Conservation (phyloP, 495 filamentous ascomycete species). For the Jackrogersella minutella region DNA sequence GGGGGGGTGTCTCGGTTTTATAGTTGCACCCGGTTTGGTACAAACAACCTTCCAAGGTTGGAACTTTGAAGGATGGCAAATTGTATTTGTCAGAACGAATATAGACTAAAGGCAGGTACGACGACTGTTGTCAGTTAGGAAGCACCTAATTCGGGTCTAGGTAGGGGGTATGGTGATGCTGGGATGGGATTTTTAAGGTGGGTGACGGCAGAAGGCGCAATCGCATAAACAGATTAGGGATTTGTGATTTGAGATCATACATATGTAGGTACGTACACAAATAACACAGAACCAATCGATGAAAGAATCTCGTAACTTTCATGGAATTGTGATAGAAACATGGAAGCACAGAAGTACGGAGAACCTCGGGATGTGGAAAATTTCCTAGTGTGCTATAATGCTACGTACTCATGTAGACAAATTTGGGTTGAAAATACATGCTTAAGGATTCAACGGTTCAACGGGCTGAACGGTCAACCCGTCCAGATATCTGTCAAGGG, state of each 20-base stretch:
- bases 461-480: background rate
- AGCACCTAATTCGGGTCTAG: too few relatives aligned
- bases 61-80: too few relatives aligned
- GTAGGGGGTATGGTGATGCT: background rate
- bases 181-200: background rate
- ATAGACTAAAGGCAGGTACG: too few relatives aligned
- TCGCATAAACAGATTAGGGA: background rate
- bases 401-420: too few relatives aligned
- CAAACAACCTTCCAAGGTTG: too few relatives aligned
- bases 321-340: too few relatives aligned
- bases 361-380: too few relatives aligned
- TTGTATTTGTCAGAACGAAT: conserved; percentile 21
- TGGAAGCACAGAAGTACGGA: too few relatives aligned
- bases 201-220: conserved; percentile 14
- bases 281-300: conserved; percentile 1
- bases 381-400: too few relatives aligned
- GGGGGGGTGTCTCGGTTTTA: background rate
- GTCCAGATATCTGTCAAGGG: too few relatives aligned
- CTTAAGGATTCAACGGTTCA: background rate
- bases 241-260: conserved; percentile 16
- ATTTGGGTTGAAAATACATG: background rate
- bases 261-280: too few relatives aligned
- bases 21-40: conserved; percentile 2
- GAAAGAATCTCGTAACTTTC: background rate
- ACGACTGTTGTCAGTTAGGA: too few relatives aligned